Evolutionary conservation across 192 early-diverging fungal genomes (phyloP).

Genomic region (Coemansia sp.): DNA sequence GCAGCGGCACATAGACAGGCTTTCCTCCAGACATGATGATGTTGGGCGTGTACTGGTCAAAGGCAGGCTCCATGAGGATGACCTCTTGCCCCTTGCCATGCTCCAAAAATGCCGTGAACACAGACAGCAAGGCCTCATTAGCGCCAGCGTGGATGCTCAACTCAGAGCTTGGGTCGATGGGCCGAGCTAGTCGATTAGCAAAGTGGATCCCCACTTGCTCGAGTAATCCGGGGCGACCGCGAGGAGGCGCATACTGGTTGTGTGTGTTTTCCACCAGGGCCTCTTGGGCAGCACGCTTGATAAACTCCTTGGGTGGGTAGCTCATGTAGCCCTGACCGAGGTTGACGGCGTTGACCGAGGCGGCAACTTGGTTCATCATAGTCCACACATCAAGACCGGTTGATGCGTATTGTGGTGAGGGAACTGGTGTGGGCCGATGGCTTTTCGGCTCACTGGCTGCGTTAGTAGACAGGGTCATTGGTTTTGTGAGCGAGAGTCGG

Average conservation of each 20-base stretch:
- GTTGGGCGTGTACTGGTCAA: slow-evolving; percentile 91
- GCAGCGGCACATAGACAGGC: slow-evolving; percentile 85
- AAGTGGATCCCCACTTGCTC: slow-evolving; percentile 82
- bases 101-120: slow-evolving; percentile 82
- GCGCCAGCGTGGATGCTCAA: slow-evolving; percentile 91
- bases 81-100: slow-evolving; percentile 77
- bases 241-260: slow-evolving; percentile 90
- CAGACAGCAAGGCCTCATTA: slow-evolving; percentile 81
- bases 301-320: slow-evolving; percentile 88
- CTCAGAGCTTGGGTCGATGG: slow-evolving; percentile 77
- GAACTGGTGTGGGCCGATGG: slow-evolving; percentile 18
- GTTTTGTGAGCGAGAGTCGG: slow-evolving; percentile 2
- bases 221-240: slow-evolving; percentile 66
- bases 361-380: slow-evolving; percentile 85
- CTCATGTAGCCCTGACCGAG: slow-evolving; percentile 91
- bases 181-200: slow-evolving; percentile 65
- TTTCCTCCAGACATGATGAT: slow-evolving; percentile 86
- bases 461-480: slow-evolving; percentile 9
- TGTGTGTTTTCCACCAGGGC: slow-evolving; percentile 66
- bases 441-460: neutral
- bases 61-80: slow-evolving; percentile 95
- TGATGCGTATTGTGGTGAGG: slow-evolving; percentile 42
- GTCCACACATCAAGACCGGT: slow-evolving; percentile 70
- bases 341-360: slow-evolving; percentile 86
- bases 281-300: slow-evolving; percentile 74